These are phyloP conservation scores for Epicoccum sorghinum DNA, from an alignment of 2,329 filamentous ascomycete genomes.

Conservation along the genomic window DNA sequence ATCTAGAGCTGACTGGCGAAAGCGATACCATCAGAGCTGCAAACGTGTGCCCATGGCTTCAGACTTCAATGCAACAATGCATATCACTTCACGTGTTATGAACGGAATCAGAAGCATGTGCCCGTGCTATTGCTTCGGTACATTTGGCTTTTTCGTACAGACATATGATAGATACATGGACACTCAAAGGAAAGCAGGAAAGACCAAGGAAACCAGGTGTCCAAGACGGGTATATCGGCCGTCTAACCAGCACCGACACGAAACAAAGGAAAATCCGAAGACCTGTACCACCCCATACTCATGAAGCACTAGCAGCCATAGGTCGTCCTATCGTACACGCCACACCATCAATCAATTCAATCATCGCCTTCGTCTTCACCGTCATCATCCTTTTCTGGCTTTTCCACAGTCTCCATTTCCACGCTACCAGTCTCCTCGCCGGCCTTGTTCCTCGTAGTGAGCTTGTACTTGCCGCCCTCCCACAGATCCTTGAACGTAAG, in stretches of 20 bases:
- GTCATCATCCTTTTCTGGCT: conserved; percentile 34
- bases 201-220: neutral
- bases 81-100: no score
- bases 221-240: conserved; percentile 12
- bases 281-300: neutral
- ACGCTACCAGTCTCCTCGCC: conserved; percentile 37
- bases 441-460: conserved; percentile 38
- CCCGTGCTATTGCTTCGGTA: no score
- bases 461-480: conserved; percentile 74
- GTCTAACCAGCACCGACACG: conserved; percentile 4
- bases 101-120: no score
- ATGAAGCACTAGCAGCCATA: neutral
- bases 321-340: conserved; percentile 1
- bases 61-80: no score
- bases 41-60: no score
- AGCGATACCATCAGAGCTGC: no score
- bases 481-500: conserved; percentile 94
- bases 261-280: conserved; percentile 4
- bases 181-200: neutral
- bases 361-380: conserved; percentile 14
- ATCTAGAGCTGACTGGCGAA: no score
- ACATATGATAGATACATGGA: neutral
- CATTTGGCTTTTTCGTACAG: no score
- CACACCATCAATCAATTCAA: neutral
- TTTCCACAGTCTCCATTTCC: conserved; percentile 42